phyloP scores from a whole-genome alignment of 352 stramenopile species.

The Phytophthora constricta region DNA sequence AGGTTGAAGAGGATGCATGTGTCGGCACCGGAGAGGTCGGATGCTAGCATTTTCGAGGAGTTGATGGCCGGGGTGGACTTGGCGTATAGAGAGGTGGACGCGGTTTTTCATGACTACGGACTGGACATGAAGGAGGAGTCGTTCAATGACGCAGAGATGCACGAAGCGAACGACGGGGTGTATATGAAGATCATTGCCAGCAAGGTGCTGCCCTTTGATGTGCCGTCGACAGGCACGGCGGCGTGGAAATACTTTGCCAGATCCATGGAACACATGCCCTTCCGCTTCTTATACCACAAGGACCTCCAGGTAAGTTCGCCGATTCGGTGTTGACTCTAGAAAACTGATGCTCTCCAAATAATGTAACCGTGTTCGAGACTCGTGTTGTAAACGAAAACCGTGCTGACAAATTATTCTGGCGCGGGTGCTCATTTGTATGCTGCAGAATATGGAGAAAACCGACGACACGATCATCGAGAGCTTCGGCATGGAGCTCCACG shows the following conservation, averaged over 20 bases:
- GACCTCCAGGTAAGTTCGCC: slow-evolving; percentile 48
- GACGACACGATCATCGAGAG: slow-evolving; percentile 71
- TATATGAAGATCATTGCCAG: slow-evolving; percentile 62
- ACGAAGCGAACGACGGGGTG: slow-evolving; percentile 37
- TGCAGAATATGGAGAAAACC: slow-evolving; percentile 38
- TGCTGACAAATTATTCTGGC: slow-evolving; percentile 1
- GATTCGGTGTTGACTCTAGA: no score
- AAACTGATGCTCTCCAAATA: no score
- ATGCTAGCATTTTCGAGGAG: slow-evolving; percentile 44
- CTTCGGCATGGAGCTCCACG: slow-evolving; percentile 58
- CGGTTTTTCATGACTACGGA: slow-evolving; percentile 45
- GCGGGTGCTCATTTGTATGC: not conserved
- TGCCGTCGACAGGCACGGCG: slow-evolving; percentile 41
- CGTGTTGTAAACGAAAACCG: not conserved
- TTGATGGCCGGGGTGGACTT: slow-evolving; percentile 43
- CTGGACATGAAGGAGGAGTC: slow-evolving; percentile 41
- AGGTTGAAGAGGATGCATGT: slow-evolving; percentile 39
- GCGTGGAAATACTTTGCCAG: slow-evolving; percentile 59
- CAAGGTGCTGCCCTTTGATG: slow-evolving; percentile 56
- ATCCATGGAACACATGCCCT: slow-evolving; percentile 51
- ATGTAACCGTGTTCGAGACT: not conserved
- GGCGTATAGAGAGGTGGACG: slow-evolving; percentile 49
- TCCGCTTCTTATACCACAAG: slow-evolving; percentile 50
- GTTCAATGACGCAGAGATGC: slow-evolving; percentile 49
- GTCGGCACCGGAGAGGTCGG: slow-evolving; percentile 31